phyloP scores from a whole-genome alignment of 768 basidiomycete species.

The Macrolepiota fuliginosa region DNA sequence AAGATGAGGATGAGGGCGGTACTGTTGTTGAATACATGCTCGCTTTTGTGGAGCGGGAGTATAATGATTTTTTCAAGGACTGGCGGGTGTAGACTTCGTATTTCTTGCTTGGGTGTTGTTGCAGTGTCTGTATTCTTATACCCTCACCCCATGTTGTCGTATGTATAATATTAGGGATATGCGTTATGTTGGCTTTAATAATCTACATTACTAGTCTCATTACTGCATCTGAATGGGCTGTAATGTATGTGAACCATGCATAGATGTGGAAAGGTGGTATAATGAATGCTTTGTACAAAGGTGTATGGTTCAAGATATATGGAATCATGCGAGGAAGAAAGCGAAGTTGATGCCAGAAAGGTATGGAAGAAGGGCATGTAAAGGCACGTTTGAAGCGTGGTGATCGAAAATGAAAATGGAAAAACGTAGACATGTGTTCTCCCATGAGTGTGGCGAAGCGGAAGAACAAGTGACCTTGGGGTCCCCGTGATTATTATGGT shows the following conservation, averaged over 20 bases:
- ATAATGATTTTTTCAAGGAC: constrained; percentile 62
- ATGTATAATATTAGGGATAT: constrained; percentile 5
- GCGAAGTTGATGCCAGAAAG: not conserved
- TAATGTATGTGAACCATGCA: not conserved
- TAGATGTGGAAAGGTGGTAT: not conserved
- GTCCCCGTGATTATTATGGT: not conserved
- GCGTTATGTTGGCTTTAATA: not conserved
- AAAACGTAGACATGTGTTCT: too few species aligned
- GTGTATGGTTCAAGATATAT: not conserved
- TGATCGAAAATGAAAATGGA: too few species aligned
- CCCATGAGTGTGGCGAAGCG: not conserved
- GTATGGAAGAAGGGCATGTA: too few species aligned
- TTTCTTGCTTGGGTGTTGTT: constrained; percentile 2
- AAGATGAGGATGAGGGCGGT: constrained; percentile 58
- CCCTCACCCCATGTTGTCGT: not conserved
- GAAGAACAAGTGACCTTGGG: not conserved
- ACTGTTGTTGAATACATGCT: constrained; percentile 87
- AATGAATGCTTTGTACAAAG: not conserved
- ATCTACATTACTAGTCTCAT: not conserved
- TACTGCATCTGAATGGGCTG: not conserved
- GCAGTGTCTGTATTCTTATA: not conserved
- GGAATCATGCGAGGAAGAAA: not conserved
- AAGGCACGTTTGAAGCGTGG: too few species aligned
- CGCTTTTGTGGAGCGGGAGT: constrained; percentile 54
- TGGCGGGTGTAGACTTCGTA: constrained; percentile 51